phyloP scores from a whole-genome alignment of 148 eudicot genomes.

The Chenopodium quinoa region DNA sequence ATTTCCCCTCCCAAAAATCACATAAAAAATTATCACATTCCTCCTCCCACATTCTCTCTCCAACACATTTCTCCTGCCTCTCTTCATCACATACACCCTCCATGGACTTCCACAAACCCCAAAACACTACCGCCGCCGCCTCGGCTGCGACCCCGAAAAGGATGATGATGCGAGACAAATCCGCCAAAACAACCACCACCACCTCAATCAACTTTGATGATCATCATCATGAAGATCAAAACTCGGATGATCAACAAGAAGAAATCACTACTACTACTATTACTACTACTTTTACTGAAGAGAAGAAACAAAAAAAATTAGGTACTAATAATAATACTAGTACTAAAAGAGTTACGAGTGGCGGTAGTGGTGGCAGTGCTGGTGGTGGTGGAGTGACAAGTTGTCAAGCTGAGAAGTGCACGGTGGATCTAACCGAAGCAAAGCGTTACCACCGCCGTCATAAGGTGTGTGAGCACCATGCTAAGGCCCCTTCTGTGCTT shows the following conservation, averaged over 20 bases:
- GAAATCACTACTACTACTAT: neutral
- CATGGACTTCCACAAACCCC: slow-evolving; percentile 13
- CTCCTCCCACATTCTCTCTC: neutral
- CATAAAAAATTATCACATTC: neutral
- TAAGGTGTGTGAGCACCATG: slow-evolving; percentile 50
- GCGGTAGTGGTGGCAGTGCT: neutral
- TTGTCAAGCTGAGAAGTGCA: slow-evolving; percentile 46
- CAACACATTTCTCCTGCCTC: slow-evolving; percentile 5
- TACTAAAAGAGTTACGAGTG: neutral
- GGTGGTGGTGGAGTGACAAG: neutral
- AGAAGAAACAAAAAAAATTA: slow-evolving; percentile 3
- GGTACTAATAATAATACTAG: neutral
- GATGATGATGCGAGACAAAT: slow-evolving; percentile 3
- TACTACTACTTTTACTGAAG: neutral
- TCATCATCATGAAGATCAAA: neutral
- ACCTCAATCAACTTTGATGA: neutral
- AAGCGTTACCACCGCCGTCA: slow-evolving; percentile 53
- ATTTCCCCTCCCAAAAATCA: neutral
- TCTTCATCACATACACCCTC: neutral
- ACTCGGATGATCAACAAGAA: neutral
- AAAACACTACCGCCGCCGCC: neutral
- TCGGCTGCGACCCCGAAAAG: neutral
- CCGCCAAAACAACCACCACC: neutral
- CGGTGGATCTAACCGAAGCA: slow-evolving; percentile 33
- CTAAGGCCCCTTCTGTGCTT: slow-evolving; percentile 41